Evolutionary conservation across 371 early-diverging fungal species (phyloP).

Genomic region (Lichtheimia ornata): DNA sequence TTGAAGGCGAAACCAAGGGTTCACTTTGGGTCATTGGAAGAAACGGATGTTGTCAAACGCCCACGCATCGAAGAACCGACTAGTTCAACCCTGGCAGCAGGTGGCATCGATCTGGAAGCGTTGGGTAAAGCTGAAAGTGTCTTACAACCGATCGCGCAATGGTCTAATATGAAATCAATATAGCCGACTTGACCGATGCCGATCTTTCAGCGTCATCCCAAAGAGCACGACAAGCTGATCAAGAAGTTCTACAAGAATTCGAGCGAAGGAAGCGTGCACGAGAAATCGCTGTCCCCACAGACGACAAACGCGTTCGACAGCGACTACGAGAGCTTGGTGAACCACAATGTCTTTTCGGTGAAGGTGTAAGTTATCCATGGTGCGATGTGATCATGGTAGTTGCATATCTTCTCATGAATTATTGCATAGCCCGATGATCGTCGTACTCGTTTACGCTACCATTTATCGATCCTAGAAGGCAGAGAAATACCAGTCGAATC

Average conservation of each 20-base stretch:
- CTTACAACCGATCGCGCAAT: too few relatives aligned
- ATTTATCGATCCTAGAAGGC: slow-evolving; percentile 64
- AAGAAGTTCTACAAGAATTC: slow-evolving; percentile 79
- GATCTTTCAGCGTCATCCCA: slow-evolving; percentile 50
- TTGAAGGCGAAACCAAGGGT: slow-evolving; percentile 41
- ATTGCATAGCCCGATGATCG: slow-evolving; percentile 80
- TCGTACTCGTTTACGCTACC: slow-evolving; percentile 78
- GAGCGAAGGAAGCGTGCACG: slow-evolving; percentile 82
- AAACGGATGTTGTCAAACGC: slow-evolving; percentile 34
- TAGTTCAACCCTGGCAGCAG: slow-evolving; percentile 1
- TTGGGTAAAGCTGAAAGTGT: slow-evolving; percentile 26
- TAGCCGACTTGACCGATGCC: slow-evolving; percentile 34
- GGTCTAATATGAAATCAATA: not conserved
- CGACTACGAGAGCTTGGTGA: slow-evolving; percentile 78
- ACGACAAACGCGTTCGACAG: slow-evolving; percentile 79
- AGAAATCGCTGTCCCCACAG: slow-evolving; percentile 89
- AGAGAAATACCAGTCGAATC: slow-evolving; percentile 44
- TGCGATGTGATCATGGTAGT: slow-evolving; percentile 1
- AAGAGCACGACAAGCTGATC: slow-evolving; percentile 66
- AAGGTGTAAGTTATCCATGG: slow-evolving; percentile 69
- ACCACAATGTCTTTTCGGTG: slow-evolving; percentile 91
- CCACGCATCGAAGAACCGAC: slow-evolving; percentile 24
- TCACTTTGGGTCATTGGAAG: slow-evolving; percentile 51
- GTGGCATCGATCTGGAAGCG: slow-evolving; percentile 48
- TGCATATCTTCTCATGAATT: slow-evolving; percentile 1